phyloP scores from a whole-genome alignment of 139 green algal species.

The Tetraselmis striata region DNA sequence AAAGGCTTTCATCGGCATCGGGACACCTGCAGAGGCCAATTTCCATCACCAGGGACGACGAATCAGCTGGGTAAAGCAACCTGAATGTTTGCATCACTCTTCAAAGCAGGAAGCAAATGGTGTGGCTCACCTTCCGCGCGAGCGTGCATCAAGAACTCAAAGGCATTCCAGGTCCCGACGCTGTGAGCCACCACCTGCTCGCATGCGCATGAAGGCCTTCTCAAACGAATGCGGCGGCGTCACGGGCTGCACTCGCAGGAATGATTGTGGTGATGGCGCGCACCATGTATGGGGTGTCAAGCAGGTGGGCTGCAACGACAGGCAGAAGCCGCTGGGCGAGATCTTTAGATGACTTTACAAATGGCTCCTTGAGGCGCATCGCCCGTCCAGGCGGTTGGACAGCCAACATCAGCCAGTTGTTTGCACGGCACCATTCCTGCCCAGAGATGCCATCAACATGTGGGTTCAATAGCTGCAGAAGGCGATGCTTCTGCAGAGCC shows the following conservation, averaged over 20 bases:
- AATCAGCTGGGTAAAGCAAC: not conserved
- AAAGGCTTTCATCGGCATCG: slow-evolving; percentile 49
- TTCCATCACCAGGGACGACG: not conserved
- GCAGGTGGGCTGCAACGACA: slow-evolving; percentile 39
- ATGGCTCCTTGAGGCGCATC: slow-evolving; percentile 38
- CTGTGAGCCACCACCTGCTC: slow-evolving; percentile 54
- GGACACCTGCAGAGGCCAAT: slow-evolving; percentile 32
- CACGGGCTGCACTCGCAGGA: not conserved
- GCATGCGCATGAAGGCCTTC: not conserved
- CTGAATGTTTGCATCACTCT: not conserved
- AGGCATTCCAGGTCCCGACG: slow-evolving; percentile 75
- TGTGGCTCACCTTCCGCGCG: slow-evolving; percentile 11
- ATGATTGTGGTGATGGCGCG: not conserved
- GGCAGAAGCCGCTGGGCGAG: slow-evolving; percentile 47
- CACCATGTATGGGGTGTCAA: slow-evolving; percentile 43
- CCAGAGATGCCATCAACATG: not conserved
- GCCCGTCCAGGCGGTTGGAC: slow-evolving; percentile 66
- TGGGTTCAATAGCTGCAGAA: no score
- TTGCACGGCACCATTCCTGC: slow-evolving; percentile 63
- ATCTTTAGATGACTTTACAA: slow-evolving; percentile 24
- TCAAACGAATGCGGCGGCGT: not conserved
- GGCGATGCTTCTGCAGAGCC: no score
- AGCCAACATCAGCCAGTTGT: slow-evolving; percentile 52
- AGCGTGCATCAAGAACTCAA: slow-evolving; percentile 56
- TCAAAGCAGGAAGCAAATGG: not conserved